These are phyloP conservation scores for Coniochaeta ligniaria DNA, from an alignment of 2,329 filamentous ascomycete genomes.

Conservation along the genomic window DNA sequence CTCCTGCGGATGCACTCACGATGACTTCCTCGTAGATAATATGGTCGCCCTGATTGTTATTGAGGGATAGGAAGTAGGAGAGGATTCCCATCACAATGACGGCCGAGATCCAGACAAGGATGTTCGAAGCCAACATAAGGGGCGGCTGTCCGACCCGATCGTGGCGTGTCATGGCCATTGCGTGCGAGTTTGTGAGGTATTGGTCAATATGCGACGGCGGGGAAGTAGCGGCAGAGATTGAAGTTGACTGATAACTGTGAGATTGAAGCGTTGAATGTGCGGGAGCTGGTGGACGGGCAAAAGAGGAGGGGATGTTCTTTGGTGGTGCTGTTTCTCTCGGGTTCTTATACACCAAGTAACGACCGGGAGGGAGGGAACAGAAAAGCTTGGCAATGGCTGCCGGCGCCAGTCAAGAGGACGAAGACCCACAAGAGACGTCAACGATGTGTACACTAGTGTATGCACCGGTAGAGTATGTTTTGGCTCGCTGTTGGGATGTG, in stretches of 20 bases:
- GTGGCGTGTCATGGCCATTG: constrained; percentile 2
- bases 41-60: constrained; percentile 12
- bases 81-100: constrained; percentile 26
- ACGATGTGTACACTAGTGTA: neutral
- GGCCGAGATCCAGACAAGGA: constrained; percentile 22
- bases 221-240: neutral
- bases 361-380: no score
- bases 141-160: constrained; percentile 13
- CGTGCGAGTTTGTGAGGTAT: neutral
- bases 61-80: constrained; percentile 18
- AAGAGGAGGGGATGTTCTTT: neutral
- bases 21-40: constrained; percentile 24
- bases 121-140: constrained; percentile 18
- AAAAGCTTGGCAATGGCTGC: no score
- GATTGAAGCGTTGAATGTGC: neutral
- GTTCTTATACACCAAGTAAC: neutral
- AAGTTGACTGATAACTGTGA: neutral
- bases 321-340: neutral
- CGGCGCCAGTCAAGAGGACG: neutral
- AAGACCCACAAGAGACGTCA: neutral
- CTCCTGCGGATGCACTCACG: constrained; percentile 13
- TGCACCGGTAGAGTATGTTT: no score
- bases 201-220: neutral
- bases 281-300: no score
- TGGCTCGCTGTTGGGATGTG: no score